Evolutionary conservation across 768 basidiomycete species (phyloP).

Genomic region (Galerina sulciceps): DNA sequence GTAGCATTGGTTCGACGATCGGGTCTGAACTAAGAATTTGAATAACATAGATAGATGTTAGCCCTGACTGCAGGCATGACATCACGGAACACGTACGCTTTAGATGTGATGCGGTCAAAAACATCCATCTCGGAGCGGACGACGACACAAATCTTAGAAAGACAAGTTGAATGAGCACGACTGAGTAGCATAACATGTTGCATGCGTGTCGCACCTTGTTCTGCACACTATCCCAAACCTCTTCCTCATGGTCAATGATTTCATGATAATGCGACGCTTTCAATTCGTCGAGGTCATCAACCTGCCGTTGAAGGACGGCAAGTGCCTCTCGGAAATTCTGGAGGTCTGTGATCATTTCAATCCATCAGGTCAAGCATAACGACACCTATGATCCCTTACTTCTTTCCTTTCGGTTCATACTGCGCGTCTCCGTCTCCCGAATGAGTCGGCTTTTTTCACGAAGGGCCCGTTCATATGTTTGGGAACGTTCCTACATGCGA

Average conservation of each 20-base stretch:
- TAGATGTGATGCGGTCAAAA: conserved; percentile 85
- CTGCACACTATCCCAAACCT: conserved; percentile 94
- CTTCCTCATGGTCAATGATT: conserved; percentile 90
- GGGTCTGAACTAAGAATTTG: conserved; percentile 71
- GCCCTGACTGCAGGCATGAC: conserved; percentile 10
- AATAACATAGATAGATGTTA: conserved; percentile 2
- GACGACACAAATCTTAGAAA: conserved; percentile 68
- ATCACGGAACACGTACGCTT: conserved; percentile 65
- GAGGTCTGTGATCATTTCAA: conserved; percentile 60
- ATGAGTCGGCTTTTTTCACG: conserved; percentile 86
- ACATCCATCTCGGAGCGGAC: conserved; percentile 92
- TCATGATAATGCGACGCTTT: conserved; percentile 87
- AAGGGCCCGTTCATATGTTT: conserved; percentile 80
- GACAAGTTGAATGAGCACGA: conserved; percentile 11
- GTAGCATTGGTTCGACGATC: conserved; percentile 87
- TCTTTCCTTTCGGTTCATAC: conserved; percentile 83
- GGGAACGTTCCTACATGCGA: conserved; percentile 73
- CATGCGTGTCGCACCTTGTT: conserved; percentile 58
- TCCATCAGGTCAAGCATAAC: background rate
- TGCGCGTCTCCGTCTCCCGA: conserved; percentile 82
- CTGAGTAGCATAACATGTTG: background rate
- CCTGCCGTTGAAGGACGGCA: conserved; percentile 80
- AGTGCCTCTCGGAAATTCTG: conserved; percentile 88
- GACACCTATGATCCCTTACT: conserved; percentile 50
- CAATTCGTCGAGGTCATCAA: conserved; percentile 88